Percentiles rank a stretch among this genome's conserved stretches.
phyloP scores from a whole-genome alignment of 2,329 filamentous ascomycete genomes.

The Keithomyces neogunnii region DNA sequence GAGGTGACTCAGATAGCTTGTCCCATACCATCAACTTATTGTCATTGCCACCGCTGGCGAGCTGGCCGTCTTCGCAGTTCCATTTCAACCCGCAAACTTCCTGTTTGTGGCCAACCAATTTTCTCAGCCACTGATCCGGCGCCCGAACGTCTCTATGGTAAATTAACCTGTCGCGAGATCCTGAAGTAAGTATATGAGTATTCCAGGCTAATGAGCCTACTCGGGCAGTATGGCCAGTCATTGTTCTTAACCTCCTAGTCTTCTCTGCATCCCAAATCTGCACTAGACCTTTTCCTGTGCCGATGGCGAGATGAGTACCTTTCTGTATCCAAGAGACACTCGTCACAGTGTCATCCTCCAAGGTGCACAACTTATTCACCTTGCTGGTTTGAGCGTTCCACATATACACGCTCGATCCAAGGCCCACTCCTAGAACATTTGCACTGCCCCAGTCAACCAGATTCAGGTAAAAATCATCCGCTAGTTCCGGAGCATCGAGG shows the following conservation, averaged over 20 bases:
- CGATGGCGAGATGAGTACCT: constrained; percentile 91
- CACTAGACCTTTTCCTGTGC: constrained; percentile 87
- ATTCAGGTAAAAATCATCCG: constrained; percentile 97
- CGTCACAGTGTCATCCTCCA: constrained; percentile 89
- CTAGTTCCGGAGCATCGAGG: constrained; percentile 87
- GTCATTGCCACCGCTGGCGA: constrained; percentile 94
- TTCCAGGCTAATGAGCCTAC: constrained; percentile 97
- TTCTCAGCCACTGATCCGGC: constrained; percentile 81
- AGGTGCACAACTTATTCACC: constrained; percentile 88
- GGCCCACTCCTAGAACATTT: constrained; percentile 85
- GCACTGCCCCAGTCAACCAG: constrained; percentile 96
- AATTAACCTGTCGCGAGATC: constrained; percentile 85
- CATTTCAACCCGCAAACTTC: constrained; percentile 95
- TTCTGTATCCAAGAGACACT: constrained; percentile 98
- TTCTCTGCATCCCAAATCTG: constrained; percentile 97
- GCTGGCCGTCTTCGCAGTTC: constrained; percentile 92
- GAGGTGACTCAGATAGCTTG: constrained; percentile 81
- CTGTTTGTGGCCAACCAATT: constrained; percentile 90
- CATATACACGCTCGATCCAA: constrained; percentile 93
- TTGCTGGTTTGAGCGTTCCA: constrained; percentile 91
- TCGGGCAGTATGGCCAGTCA: constrained; percentile 91
- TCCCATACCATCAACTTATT: constrained; percentile 99
- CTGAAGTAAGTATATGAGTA: constrained; percentile 91
- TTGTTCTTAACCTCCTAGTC: constrained; percentile 76
- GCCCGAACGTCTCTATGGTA: constrained; percentile 93